Conservation (phyloP, 768 basidiomycete species). For the Mycena maculata region DNA sequence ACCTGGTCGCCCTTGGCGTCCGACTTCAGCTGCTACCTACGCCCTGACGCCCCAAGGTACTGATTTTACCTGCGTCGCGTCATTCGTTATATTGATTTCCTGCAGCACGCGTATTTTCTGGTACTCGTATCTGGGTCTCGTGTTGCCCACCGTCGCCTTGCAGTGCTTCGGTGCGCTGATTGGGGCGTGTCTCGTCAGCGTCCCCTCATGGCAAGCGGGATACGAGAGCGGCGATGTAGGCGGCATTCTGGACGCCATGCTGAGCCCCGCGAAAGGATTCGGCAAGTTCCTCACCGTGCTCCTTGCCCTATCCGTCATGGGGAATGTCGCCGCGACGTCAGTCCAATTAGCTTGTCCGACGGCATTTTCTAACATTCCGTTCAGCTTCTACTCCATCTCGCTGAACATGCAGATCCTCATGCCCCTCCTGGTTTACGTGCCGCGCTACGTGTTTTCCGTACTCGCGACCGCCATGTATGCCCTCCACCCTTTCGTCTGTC, state of each 20-base stretch:
- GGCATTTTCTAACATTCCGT: background rate
- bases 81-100: background rate
- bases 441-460: conserved; percentile 82
- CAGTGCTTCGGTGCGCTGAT: conserved; percentile 73
- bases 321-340: conserved; percentile 79
- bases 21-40: conserved; percentile 82
- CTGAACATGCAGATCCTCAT: conserved; percentile 79
- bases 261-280: conserved; percentile 76
- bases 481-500: background rate
- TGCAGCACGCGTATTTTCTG: conserved; percentile 71
- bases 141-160: conserved; percentile 68
- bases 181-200: conserved; percentile 62
- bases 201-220: conserved; percentile 71
- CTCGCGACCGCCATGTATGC: conserved; percentile 77
- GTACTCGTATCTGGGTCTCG: conserved; percentile 77
- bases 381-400: conserved; percentile 77
- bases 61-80: conserved; percentile 12
- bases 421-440: conserved; percentile 68
- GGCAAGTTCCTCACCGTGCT: conserved; percentile 86
- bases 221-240: conserved; percentile 73
- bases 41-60: conserved; percentile 67
- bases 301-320: conserved; percentile 83
- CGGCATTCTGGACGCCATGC: conserved; percentile 77
- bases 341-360: background rate
- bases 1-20: conserved; percentile 71